phyloP scores from a whole-genome alignment of 1,284 basidiomycete genomes.

The Ustilago bromivora region DNA sequence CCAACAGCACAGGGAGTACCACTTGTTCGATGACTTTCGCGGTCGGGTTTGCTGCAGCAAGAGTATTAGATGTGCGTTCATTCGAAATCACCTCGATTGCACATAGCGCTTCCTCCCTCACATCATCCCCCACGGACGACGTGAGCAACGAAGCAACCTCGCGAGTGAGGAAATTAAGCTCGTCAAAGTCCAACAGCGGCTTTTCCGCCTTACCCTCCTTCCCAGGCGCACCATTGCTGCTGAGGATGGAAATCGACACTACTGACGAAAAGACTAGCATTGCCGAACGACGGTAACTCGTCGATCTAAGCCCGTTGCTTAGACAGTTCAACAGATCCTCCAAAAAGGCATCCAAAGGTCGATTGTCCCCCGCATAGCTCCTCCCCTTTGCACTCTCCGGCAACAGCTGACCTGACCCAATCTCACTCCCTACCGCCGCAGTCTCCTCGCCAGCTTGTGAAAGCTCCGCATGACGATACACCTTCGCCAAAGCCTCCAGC shows the following conservation, averaged over 20 bases:
- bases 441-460: conserved; percentile 13
- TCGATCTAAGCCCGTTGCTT: conserved; percentile 54
- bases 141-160: conserved; percentile 79
- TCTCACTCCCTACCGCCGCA: conserved; percentile 3
- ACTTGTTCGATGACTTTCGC: conserved; percentile 80
- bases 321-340: conserved; percentile 56
- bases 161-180: conserved; percentile 83
- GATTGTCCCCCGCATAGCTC: conserved; percentile 52
- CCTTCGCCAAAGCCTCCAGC: conserved; percentile 54
- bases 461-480: conserved; percentile 41
- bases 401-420: conserved; percentile 37
- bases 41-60: conserved; percentile 77
- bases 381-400: conserved; percentile 26
- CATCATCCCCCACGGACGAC: conserved; percentile 74
- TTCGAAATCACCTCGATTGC: conserved; percentile 71
- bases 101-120: conserved; percentile 64
- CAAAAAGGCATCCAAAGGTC: conserved; percentile 59
- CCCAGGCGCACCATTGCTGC: conserved; percentile 9
- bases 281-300: conserved; percentile 48
- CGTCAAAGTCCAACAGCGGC: conserved; percentile 77
- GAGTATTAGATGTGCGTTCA: conserved; percentile 77
- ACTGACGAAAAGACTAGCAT: conserved; percentile 57
- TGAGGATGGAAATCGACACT: conserved; percentile 52
- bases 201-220: conserved; percentile 8
- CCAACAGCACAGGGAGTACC: conserved; percentile 59